Evolutionary conservation across 768 basidiomycete genomes (phyloP), one percentile per base, ranked within the genome.

Genomic region (Termitomyces sp.): DNA sequence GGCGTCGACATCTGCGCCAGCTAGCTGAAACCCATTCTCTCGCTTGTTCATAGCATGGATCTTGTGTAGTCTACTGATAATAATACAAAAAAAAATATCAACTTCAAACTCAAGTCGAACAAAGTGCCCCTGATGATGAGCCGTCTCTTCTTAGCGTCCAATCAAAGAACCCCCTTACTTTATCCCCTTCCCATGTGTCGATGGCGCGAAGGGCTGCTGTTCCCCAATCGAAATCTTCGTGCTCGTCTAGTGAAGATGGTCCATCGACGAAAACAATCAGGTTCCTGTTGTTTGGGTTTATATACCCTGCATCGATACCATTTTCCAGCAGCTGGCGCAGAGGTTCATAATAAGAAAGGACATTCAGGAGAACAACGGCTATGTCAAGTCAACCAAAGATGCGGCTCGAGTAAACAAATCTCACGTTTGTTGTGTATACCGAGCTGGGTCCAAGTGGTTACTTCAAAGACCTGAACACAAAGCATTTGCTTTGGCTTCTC

Each of bases 371-470:
- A 44, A 97, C 73, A 43, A 97, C 88, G 14, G 95, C 87, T 94
- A 26, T 2, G n/a, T 30, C 4, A 57, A 42, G 12, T 45, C 20
- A 54, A 46, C 8, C 8, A 42, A 51, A 10, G 26, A 30, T 38
- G 24, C 1, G 13, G 38, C 18, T 30, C 33, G 35, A 26, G n/a
- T 30, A 30, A 42, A 42, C 6, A 3, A 22, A 62, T 59, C 18
- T 47, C 67, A 91, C 91, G 91, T 74, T 93, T 93, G 55, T 82
- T 78, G 68, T 94, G 91, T 44, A 95, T 88, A 20, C 89, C 88
- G 6, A 97, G 70, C 66, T 98, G 96, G 20, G 90, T 91, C 96
- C 96, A 99, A 0, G 95, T 97, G 14, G 87, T 82, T 61, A 92
- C 94, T 72, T 98, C 96, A 30, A 97, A 71, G n/a, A 92, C 73